Conservation (phyloP, 345 rosid genomes). For the Psidium friedrichsthalianum region DNA sequence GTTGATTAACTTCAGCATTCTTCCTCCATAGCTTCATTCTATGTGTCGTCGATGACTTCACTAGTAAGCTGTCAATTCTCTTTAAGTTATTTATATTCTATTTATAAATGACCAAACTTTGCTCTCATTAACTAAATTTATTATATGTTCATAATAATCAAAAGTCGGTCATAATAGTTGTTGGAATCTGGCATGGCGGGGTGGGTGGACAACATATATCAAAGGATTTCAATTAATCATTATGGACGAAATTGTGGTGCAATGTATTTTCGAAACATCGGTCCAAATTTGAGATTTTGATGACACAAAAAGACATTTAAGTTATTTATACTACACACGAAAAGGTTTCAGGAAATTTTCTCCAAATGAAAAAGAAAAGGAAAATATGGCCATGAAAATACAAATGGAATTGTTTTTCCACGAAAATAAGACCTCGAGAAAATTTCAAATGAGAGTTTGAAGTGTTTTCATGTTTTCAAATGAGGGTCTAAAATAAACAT, state of each 20-base stretch:
- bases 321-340: not conserved
- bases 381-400: not conserved
- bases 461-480: no score
- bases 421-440: not conserved
- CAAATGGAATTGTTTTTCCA: not conserved
- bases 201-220: not conserved
- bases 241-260: not conserved
- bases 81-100: not conserved
- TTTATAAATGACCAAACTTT: not conserved
- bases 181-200: not conserved
- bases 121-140: not conserved
- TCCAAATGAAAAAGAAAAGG: not conserved
- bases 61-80: not conserved
- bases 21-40: no score
- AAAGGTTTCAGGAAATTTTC: not conserved
- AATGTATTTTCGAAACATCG: not conserved
- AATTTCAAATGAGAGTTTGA: no score
- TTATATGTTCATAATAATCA: not conserved
- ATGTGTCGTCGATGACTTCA: no score
- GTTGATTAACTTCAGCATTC: no score
- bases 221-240: not conserved
- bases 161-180: not conserved
- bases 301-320: not conserved
- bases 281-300: not conserved
- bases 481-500: no score